Conservation (phyloP, 805 yeast species). For the Torulaspora delbrueckii region DNA sequence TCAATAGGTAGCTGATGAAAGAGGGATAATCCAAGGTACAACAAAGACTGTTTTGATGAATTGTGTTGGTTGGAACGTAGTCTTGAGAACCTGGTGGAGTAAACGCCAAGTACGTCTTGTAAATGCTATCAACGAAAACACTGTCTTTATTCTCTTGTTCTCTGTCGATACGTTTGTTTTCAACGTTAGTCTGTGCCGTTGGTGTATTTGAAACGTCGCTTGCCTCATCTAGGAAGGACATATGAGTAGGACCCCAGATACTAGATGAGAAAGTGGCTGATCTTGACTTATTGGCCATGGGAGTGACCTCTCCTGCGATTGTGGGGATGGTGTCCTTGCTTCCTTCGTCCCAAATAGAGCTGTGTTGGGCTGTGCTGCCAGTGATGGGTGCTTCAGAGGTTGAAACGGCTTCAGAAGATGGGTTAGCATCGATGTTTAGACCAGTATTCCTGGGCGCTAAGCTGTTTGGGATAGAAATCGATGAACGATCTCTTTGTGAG, state of each 20-base stretch:
- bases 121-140: slow-evolving; percentile 13
- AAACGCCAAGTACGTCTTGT: slow-evolving; percentile 14
- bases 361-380: slow-evolving; percentile 5
- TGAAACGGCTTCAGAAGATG: not conserved
- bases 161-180: not conserved
- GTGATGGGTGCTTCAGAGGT: not conserved
- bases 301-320: not conserved
- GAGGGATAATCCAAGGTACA: slow-evolving; percentile 18
- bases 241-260: slow-evolving; percentile 11
- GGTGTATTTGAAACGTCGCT: not conserved
- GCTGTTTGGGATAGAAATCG: slow-evolving; percentile 1
- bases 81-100: slow-evolving; percentile 13
- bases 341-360: slow-evolving; percentile 31
- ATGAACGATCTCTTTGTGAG: slow-evolving; percentile 7
- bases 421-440: not conserved
- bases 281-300: not conserved
- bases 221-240: slow-evolving; percentile 8
- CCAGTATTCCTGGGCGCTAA: slow-evolving; percentile 3
- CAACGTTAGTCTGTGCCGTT: not conserved
- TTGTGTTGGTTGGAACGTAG: slow-evolving; percentile 23
- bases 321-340: not conserved
- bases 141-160: slow-evolving; percentile 2
- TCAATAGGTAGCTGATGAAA: slow-evolving; percentile 21
- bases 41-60: slow-evolving; percentile 21
- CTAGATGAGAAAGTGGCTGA: slow-evolving; percentile 6